Evolutionary conservation across 805 yeast genomes (phyloP), one percentile per base, ranked within the genome.

Genomic region (Nakazawaea wickerhamii): DNA sequence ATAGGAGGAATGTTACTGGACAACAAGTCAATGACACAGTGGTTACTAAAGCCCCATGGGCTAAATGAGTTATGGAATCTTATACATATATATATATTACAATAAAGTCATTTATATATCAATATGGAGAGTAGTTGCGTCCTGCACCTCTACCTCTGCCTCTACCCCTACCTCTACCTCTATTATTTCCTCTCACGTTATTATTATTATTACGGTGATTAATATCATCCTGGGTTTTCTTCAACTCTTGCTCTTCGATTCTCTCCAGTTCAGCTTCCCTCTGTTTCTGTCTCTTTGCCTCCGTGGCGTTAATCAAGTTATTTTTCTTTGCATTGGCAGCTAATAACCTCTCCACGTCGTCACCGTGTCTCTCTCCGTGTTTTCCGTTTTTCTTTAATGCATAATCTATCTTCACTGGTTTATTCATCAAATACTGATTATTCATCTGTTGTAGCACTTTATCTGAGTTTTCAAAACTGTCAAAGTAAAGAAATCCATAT

Each of bases 391-490:
- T 77, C 59, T 85, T 87, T 54, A 70, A 78, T 0, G 96, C 93
- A 56, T 88, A 89, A 25, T 75, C 74, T 2, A 90, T 66, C 2
- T 61, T 58, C 5, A 87, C 66, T 22, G 73, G 74, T 46, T 68
- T 68, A 57, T 86, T 88, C 77, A 85, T 76, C 13, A 93, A 64
- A 44, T 75, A 67, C 43, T 78, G 79, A 2, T 83, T 81, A 50
- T 85, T 69, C 79, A 91, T 72, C 40, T 74, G 74, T 22, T 67
- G 72, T 5, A 89, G 67, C 0, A 93, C 97, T 19, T 56, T 55
- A 58, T 91, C 96, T 40, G 91, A 75, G 31, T 77, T 65, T 11
- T 73, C 81, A 52, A 84, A 87, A 41, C 70, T 74, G 32, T 71
- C 79, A 57, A 67, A 88, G 31, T 76, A 71, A 1, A 90, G 59